Percentiles rank a stretch among this genome's conserved stretches.
These are phyloP conservation scores for Arctium minus DNA, from an alignment of 129 eudicot genomes.

Conservation along the genomic window DNA sequence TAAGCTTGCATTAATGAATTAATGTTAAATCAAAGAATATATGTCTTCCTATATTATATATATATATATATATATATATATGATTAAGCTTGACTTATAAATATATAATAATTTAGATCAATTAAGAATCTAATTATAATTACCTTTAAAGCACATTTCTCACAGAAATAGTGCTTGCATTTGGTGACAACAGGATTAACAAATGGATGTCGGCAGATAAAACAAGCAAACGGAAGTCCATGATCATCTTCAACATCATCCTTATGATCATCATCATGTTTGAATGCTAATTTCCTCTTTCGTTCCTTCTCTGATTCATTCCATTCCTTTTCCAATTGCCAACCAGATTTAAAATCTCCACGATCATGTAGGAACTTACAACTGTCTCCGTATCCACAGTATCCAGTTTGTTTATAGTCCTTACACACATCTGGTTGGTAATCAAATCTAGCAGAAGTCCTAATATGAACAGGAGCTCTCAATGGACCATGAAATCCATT, in stretches of 20 bases:
- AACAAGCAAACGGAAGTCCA: conserved; percentile 37
- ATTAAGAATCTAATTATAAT: no score
- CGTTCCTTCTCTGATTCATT: conserved; percentile 25
- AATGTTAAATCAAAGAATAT: no score
- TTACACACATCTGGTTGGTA: conserved; percentile 79
- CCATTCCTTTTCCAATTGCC: conserved; percentile 36
- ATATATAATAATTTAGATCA: no score
- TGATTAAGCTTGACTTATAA: no score
- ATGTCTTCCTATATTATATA: no score
- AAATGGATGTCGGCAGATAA: conserved; percentile 42
- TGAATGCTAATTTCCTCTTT: conserved; percentile 53
- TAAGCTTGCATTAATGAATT: no score
- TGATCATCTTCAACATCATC: conserved; percentile 27
- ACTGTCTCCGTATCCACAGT: conserved; percentile 77
- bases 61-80: no score
- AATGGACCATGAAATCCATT: conserved; percentile 76
- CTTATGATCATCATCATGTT: conserved; percentile 20
- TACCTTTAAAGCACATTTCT: conserved; percentile 76
- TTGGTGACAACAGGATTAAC: conserved; percentile 62
- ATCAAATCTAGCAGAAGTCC: conserved; percentile 62
- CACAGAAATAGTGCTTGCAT: conserved; percentile 76
- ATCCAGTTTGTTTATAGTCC: conserved; percentile 62
- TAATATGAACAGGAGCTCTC: conserved; percentile 69
- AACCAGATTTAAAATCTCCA: conserved; percentile 72
- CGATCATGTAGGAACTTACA: conserved; percentile 82